Base-by-base conservation (phyloP, 2,329 filamentous ascomycete species). In the Bipolaris cookei region DNA sequence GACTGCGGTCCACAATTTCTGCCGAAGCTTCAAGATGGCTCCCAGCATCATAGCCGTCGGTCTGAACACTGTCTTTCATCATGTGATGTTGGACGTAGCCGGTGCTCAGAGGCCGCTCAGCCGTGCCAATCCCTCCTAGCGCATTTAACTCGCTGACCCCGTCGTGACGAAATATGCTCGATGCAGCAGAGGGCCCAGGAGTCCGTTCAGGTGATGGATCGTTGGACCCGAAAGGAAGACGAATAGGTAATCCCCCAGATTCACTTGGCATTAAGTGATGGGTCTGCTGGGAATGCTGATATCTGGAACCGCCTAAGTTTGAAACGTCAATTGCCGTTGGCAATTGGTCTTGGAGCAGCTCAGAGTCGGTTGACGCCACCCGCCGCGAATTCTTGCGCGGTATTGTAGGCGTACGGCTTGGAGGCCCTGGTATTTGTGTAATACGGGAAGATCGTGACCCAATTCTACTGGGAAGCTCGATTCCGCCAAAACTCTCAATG, bases 361-460 rank as follows among this genome's bases (percentile, higher is more conserved):
- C 67, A 6, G 59, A 58, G 5, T 76, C 75, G 0, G 65, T 71
- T 14, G 73, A 73, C 18, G 50, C 54, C 4, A 71, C 69, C 1
- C 75, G 62, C 39, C 70, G 87, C 0, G 90, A 92, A 71, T 88
- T 92, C 76, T 89, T 91, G 28, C 90, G 83, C 2, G 90, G 90
- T 30, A 92, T 77, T 47, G 62, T 80, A 64, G 77, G 71, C 48
- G 74, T 66, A 56, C 78, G 79, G 30, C 58, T 67, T 23, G 65
- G 66, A 6, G 60, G 50, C 2, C 60, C 64, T 38, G 43, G 56
- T 11, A 56, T 51, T 35, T 66, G 63, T 13, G 73, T 69, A 1
- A 59, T 49, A n/a, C 64, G 70, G 14, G 81, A 87, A 18, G 82
- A 82, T 61, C 83, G 86, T 2, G 88, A 90, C 14, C 83, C 83